Evolutionary conservation across 495 filamentous ascomycete genomes (phyloP), one percentile per base, ranked within the genome.

Genomic region (Staphylotrichum longicolle): DNA sequence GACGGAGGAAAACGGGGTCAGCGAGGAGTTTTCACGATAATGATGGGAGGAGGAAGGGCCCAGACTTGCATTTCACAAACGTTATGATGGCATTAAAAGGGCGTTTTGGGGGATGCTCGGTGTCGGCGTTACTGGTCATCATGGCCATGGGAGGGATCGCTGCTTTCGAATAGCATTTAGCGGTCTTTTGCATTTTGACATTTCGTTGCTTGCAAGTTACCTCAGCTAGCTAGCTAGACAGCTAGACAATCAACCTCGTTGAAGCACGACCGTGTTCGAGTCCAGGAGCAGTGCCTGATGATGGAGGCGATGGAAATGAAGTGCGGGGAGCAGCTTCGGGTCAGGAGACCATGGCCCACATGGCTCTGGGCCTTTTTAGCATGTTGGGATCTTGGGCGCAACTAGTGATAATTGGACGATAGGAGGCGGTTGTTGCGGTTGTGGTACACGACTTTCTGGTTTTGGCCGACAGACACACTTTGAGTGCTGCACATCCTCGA

Each of bases 11-110:
- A 39, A 27, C 20, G 20, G 34, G 11, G 52, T 61, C 33, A 61
- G 45, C 39, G 20, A 53, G 55, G 45, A n/a, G 14, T 39, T 39
- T 52, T 57, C 37, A 61, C 37, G 44, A 61, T 30, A 45, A 50
- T 50, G 59, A 49, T 20, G 15, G 15, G n/a, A n/a, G 20, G 7
- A 12, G 34, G 39, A 11, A 34, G 35, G 10, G 11, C 45, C 33
- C 47, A 41, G n/a, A 48, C 42, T 49, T 10, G 15, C 27, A 41
- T 55, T 60, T 53, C 48, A 53, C 51, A 50, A 27, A 45, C 42
- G 46, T 56, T 49, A 49, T 15, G 44, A 56, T 35, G 54, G 59
- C 59, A 61, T 61, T 61, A 61, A 35, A 55, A 34, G 10, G 60
- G 60, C 54, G 60, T 62, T 62, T 3, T 3, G 37, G 30, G 32